phyloP scores from a whole-genome alignment of 768 basidiomycete genomes.

The Lentinus tigrinus region DNA sequence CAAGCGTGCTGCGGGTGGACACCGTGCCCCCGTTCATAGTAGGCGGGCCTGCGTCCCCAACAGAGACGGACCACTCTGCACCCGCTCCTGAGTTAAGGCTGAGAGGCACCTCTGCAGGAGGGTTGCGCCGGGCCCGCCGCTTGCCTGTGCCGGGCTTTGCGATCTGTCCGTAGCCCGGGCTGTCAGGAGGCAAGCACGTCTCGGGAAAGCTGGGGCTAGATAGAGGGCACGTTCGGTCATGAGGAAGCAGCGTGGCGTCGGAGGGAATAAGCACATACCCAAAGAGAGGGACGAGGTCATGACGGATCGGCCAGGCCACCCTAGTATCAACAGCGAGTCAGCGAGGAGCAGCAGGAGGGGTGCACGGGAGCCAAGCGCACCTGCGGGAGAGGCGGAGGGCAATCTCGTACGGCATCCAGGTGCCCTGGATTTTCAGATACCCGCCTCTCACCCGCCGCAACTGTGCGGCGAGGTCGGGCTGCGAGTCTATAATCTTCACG shows the following conservation, averaged over 20 bases:
- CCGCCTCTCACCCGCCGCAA: constrained; percentile 84
- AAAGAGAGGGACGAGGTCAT: constrained; percentile 85
- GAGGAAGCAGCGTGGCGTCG: constrained; percentile 10
- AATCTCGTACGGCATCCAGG: constrained; percentile 94
- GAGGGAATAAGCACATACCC: constrained; percentile 49
- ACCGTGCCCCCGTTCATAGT: constrained; percentile 16
- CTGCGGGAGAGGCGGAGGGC: constrained; percentile 77
- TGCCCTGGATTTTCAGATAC: constrained; percentile 90
- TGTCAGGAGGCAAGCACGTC: constrained; percentile 82
- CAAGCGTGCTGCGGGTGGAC: constrained; percentile 13
- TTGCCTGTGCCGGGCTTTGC: constrained; percentile 55
- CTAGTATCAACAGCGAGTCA: constrained; percentile 34
- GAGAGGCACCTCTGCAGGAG: constrained; percentile 38
- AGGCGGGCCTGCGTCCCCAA: constrained; percentile 18
- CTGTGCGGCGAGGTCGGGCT: constrained; percentile 80
- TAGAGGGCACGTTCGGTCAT: background rate
- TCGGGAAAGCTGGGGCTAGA: constrained; percentile 77
- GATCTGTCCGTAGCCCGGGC: constrained; percentile 85
- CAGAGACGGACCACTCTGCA: constrained; percentile 49
- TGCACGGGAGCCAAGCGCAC: constrained; percentile 44
- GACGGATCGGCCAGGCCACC: constrained; percentile 85
- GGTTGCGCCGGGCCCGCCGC: constrained; percentile 56
- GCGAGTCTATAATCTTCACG: constrained; percentile 89
- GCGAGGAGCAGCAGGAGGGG: background rate
- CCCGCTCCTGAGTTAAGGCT: constrained; percentile 21